Evolutionary conservation across 805 yeast species (phyloP), one percentile per base, ranked within the genome.

Genomic region (Metschnikowia gelsemii): DNA sequence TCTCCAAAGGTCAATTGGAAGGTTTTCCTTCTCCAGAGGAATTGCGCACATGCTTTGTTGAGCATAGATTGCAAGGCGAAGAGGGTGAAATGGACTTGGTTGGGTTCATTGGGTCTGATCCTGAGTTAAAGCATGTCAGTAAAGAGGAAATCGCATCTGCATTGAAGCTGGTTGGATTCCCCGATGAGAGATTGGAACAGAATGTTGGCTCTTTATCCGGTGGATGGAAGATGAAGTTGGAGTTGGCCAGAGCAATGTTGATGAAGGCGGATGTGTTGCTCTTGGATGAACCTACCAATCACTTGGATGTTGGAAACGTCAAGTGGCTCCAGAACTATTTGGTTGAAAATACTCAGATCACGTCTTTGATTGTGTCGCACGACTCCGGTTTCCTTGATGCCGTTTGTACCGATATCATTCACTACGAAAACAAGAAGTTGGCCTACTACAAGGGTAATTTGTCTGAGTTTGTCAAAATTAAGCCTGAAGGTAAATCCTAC

Each of bases 171-270:
- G 98, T 91, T 64, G 98, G 98, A 2, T 91, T 91, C 65, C 83
- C 93, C 52, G 93, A 84, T 42, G 91, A 83, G 60, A 82, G 96
- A 72, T 79, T 95, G 63, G 77, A 78, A 22, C 97, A 90, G 69
- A 78, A 87, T 34, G 96, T 93, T 43, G 96, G 96, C 28, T 87
- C 97, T 2, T 73, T 91, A 45, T 87, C 96, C 32, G 99, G 99
- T 67, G 99, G 99, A 66, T 91, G 99, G 99, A 93, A 93, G 70
- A 91, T 91, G 99, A 91, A 91, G 71, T 78, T 91, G 54, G 98
- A 90, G 69, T 75, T 91, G 58, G 99, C 98, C n/a, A 84, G 97
- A 72, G 99, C 98, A 26, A 90, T 91, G 96, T 74, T 91, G 55
- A 87, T 89, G 88, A 88, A 83, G 66, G 99, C 98, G 25, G 99